Conservation (phyloP, 1,139 yeast genomes). For the Blastobotrys persicus region DNA sequence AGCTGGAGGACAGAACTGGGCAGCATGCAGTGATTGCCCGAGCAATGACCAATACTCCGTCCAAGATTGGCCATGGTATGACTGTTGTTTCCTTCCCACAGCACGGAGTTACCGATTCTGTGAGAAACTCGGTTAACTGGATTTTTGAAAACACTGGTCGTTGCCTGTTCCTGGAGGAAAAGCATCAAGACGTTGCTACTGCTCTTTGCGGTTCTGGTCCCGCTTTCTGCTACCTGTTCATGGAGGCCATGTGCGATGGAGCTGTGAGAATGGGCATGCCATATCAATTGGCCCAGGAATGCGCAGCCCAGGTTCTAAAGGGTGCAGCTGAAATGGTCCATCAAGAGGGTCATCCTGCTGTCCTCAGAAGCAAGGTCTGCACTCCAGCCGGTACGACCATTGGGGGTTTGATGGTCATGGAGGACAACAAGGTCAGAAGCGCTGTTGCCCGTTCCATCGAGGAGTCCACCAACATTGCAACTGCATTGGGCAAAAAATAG, state of each 20-base stretch:
- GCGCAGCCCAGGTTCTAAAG: conserved; percentile 94
- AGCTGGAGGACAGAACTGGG: conserved; percentile 54
- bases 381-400: conserved; percentile 99
- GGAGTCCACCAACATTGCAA: conserved; percentile 84
- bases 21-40: conserved; percentile 55
- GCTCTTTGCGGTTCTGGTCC: conserved; percentile 96
- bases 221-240: conserved; percentile 84
- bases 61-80: conserved; percentile 85
- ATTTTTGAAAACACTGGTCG: conserved; percentile 57
- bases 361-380: conserved; percentile 80
- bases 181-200: conserved; percentile 95
- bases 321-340: conserved; percentile 94
- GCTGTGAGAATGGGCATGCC: conserved; percentile 96
- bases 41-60: conserved; percentile 98
- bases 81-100: conserved; percentile 63
- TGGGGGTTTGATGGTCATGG: conserved; percentile 91
- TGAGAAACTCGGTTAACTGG: conserved; percentile 53
- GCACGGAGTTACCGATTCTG: conserved; percentile 47
- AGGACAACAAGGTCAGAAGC: conserved; percentile 84
- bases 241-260: conserved; percentile 92
- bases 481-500: conserved; percentile 57
- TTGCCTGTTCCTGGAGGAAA: conserved; percentile 49
- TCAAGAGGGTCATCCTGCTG: conserved; percentile 82
- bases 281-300: conserved; percentile 71
- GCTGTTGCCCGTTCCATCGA: conserved; percentile 86